Evolutionary conservation across 163 green algal species (phyloP), one percentile per base, ranked within the genome.

Genomic region (Chlorella variabilis): DNA sequence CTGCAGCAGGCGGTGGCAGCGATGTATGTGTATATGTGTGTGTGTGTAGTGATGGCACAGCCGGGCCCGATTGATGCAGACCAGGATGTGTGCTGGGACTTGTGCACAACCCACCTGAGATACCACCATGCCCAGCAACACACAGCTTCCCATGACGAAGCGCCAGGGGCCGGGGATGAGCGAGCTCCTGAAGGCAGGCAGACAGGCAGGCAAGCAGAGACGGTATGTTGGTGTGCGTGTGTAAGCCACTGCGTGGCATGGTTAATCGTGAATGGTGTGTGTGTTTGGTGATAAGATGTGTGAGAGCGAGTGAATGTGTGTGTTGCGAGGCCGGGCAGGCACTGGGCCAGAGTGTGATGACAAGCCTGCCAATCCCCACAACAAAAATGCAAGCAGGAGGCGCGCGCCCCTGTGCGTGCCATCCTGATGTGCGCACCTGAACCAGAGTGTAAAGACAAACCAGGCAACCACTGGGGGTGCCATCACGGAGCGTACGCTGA

Each of bases 401-500:
- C n/a, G n/a, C n/a, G n/a, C n/a, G 9, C 13, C 13, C 13, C 42
- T 51, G 42, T 68, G 29, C 29, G 9, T 34, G 23, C 1, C 29
- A 27, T 4, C 27, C 1, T 25, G 29, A 68, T 42, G 34, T 45
- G 13, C 33, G n/a, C 68, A 75, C 68, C 68, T 49, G 58, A 84
- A 75, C 63, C 74, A 83, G 3, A 87, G n/a, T 1, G 45, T 49
- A 49, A 67, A 76, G 25, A 80, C 51, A 45, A 86, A 89, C 79
- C 75, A 89, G 38, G 18, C 48, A 2, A 83, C 48, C 0, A 84
- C 34, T 41, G 75, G 80, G 2, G 77, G 65, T 6, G 80, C 70
- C 8, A 89, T 62, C 23, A 89, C 33, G 20, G 54, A 73, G 25
- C 84, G 54, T 29, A 85, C 78, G 3, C 83, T 21, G 1, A 89